These are phyloP conservation scores for Ophiosphaerella narmari DNA, from an alignment of 2,329 filamentous ascomycete species.

Conservation along the genomic window DNA sequence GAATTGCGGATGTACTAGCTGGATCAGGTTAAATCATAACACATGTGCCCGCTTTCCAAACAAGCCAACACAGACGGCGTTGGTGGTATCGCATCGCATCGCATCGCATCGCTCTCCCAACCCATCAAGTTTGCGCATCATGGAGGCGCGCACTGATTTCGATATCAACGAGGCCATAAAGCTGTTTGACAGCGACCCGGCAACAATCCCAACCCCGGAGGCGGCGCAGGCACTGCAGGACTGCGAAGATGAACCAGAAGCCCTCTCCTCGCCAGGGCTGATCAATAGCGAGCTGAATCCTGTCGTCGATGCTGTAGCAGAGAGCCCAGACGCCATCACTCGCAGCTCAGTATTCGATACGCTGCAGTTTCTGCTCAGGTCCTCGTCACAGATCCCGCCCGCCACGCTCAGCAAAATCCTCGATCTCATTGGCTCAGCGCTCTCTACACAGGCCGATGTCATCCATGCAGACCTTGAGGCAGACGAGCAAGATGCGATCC, in stretches of 20 bases:
- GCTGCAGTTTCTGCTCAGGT: conserved; percentile 96
- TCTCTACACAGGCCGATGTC: conserved; percentile 83
- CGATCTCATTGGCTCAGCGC: conserved; percentile 83
- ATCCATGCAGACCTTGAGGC: conserved; percentile 85
- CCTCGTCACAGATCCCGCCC: conserved; percentile 76
- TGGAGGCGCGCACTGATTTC: conserved; percentile 73
- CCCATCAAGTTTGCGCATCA: conserved; percentile 54
- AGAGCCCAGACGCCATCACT: conserved; percentile 86
- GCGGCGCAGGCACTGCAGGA: conserved; percentile 82
- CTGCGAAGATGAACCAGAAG: conserved; percentile 89
- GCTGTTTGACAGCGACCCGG: conserved; percentile 92
- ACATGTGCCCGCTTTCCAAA: conserved; percentile 10
- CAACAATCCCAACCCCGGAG: conserved; percentile 80
- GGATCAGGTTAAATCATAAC: conserved; percentile 25
- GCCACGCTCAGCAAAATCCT: conserved; percentile 90
- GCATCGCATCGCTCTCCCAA: conserved; percentile 12
- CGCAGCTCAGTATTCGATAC: conserved; percentile 84
- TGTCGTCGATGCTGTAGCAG: conserved; percentile 89
- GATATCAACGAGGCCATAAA: conserved; percentile 97
- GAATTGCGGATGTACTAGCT: conserved; percentile 9
- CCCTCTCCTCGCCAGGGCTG: conserved; percentile 71
- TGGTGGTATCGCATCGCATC: conserved; percentile 22
- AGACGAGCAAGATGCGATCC: conserved; percentile 79
- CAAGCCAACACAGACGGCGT: conserved; percentile 15
- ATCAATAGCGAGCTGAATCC: conserved; percentile 87